Percentiles rank a stretch among this genome's conserved stretches.
These are phyloP conservation scores for Adenanthera pavonina DNA, from an alignment of 306 rosid species.

Conservation along the genomic window DNA sequence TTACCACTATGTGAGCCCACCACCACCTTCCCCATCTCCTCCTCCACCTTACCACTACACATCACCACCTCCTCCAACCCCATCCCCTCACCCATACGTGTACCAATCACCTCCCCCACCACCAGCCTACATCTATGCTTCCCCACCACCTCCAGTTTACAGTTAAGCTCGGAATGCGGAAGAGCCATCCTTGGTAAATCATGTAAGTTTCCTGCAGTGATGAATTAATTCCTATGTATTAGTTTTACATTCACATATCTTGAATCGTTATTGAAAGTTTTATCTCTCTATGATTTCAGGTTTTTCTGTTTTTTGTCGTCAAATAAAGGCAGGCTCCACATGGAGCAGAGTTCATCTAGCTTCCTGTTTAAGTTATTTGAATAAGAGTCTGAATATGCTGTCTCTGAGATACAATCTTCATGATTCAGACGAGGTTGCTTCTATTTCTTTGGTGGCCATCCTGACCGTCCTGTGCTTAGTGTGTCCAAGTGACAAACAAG, in stretches of 20 bases:
- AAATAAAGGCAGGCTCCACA: constrained; percentile 73
- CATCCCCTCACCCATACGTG: constrained; percentile 42
- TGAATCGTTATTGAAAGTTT: constrained; percentile 22
- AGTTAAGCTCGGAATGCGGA: constrained; percentile 44
- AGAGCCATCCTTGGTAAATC: constrained; percentile 39
- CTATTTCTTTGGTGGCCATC: constrained; percentile 58
- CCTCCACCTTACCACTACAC: constrained; percentile 47
- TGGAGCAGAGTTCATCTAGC: constrained; percentile 54
- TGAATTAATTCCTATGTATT: background rate
- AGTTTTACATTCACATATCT: background rate
- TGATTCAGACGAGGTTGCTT: constrained; percentile 51
- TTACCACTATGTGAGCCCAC: constrained; percentile 34
- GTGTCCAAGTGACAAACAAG: constrained; percentile 45
- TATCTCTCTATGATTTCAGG: constrained; percentile 51
- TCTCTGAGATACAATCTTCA: constrained; percentile 34
- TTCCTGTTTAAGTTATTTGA: constrained; percentile 54
- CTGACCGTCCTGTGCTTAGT: constrained; percentile 55
- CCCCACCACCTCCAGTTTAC: constrained; percentile 65
- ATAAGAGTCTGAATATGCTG: constrained; percentile 61
- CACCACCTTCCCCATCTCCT: constrained; percentile 21
- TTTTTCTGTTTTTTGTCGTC: constrained; percentile 60
- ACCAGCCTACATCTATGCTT: constrained; percentile 64
- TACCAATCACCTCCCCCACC: constrained; percentile 68
- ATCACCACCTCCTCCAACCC: constrained; percentile 46
- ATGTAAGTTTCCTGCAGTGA: constrained; percentile 60